These are phyloP conservation scores for Rutstroemia sp. DNA, from an alignment of 2,329 filamentous ascomycete genomes.

Conservation along the genomic window DNA sequence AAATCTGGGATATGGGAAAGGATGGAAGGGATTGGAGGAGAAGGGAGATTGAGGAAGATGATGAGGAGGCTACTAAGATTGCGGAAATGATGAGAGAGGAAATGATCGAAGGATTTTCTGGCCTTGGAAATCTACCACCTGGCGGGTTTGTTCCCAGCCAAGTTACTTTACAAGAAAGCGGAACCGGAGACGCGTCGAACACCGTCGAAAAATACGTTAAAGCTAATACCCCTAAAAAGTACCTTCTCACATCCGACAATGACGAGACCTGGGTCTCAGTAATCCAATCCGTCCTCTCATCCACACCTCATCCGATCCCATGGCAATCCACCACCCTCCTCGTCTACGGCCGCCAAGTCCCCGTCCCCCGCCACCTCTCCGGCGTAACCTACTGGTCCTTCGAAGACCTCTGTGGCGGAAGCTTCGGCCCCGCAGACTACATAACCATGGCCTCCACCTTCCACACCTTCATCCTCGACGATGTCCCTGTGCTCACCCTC, in stretches of 20 bases:
- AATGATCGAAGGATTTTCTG: conserved; percentile 20
- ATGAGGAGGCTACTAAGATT: conserved; percentile 19
- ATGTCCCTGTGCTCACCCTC: conserved; percentile 61
- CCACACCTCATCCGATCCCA: conserved; percentile 23
- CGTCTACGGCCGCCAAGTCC: conserved; percentile 58
- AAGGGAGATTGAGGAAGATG: conserved; percentile 38
- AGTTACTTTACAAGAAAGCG: not conserved
- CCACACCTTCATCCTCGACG: conserved; percentile 34
- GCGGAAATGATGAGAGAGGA: conserved; percentile 29
- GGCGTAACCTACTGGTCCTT: conserved; percentile 62
- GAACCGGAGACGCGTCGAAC: not conserved
- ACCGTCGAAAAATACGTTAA: conserved; percentile 8
- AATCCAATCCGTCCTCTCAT: conserved; percentile 17
- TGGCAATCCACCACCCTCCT: conserved; percentile 40
- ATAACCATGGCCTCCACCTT: conserved; percentile 73
- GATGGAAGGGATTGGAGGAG: conserved; percentile 64
- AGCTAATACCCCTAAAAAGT: conserved; percentile 21
- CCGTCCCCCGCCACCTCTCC: conserved; percentile 48
- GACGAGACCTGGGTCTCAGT: conserved; percentile 21
- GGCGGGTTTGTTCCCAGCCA: conserved; percentile 4
- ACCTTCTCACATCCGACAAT: conserved; percentile 19
- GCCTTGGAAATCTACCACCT: conserved; percentile 6
- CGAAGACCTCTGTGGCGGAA: conserved; percentile 52
- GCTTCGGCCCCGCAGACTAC: conserved; percentile 74
- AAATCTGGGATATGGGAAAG: conserved; percentile 74